A percentile compares a stretch with the other conserved stretches of the same genome.
Conservation (phyloP, 225 moss, liverwort and hornwort species). For the Physcomitrellopsis africana region DNA sequence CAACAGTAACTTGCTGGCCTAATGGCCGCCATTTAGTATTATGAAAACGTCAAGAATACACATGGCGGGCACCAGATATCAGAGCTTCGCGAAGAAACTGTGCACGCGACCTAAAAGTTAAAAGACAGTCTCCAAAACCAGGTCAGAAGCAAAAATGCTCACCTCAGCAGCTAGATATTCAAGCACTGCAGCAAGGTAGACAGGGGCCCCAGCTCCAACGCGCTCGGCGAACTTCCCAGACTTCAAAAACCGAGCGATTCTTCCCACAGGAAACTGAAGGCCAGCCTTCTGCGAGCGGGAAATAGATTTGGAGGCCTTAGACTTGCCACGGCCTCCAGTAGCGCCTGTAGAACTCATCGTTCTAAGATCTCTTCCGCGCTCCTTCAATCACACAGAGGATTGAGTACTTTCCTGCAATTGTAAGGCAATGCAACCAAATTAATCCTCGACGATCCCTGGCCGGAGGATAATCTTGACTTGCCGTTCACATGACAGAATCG, state of each 20-base stretch:
- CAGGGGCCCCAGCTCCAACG: constrained; percentile 80
- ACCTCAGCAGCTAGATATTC: constrained; percentile 91
- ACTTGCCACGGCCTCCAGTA: constrained; percentile 70
- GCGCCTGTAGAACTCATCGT: constrained; percentile 50
- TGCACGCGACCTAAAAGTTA: not conserved
- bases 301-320: constrained; percentile 71
- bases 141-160: not conserved
- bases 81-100: not conserved
- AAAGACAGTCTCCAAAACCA: not conserved
- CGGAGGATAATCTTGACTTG: not conserved
- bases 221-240: constrained; percentile 79
- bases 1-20: no score
- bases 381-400: not conserved
- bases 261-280: constrained; percentile 81
- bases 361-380: constrained; percentile 5
- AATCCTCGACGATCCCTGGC: not conserved
- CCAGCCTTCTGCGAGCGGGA: constrained; percentile 83
- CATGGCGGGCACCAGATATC: no score
- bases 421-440: not conserved
- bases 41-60: no score
- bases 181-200: constrained; percentile 79
- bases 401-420: constrained; percentile 6
- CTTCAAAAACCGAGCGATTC: constrained; percentile 80
- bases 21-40: no score
- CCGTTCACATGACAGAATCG: not conserved